Evolutionary conservation across 2,329 filamentous ascomycete genomes (phyloP), one percentile per base, ranked within the genome.

Genomic region (Sporothrix humicola): DNA sequence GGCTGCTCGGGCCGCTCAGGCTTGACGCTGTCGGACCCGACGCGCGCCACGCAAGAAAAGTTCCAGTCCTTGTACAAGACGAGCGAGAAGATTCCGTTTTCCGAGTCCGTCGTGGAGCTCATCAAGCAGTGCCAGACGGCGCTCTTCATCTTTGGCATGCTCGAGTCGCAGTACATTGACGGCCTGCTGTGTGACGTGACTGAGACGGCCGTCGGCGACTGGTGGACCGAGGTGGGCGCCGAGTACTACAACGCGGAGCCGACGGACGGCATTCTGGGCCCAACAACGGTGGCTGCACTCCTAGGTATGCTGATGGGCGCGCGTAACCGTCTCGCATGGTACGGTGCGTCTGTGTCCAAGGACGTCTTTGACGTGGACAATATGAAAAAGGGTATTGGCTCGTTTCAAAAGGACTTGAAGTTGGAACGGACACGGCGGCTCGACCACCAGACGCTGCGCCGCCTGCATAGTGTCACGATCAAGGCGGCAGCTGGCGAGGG

Each of bases 221-320:
- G 96, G 96, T 98, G 96, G 96, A 91, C 93, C 0, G 93, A 97
- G 78, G 92, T 98, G 74, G 96, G 96, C 1, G 91, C 91, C 0
- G 95, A 98, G 77, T 91, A 96, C 79, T 98, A 95, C 84, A 97
- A 95, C 72, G 89, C 94, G 48, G 96, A 98, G 81, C 95, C 96
- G 1, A 92, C 92, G 10, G 96, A 99, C 82, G 95, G 95, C 13
- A 94, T 97, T 26, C 84, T 99, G 2, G 96, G 96, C 0, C 95
- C 96, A 1, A 97, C 93, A 0, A 98, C 95, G 0, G 94, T 98
- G 8, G 90, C 95, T 26, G 95, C 93, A 1, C 82, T 99, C 23
- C 84, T 99, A 4, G 96, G 96, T 3, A 91, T 96, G 81, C 85
- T 98, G 7, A 92, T 97, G 85, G 96, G 96, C 3, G 94, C 94